Conservation (phyloP, 164 flowering plant species). For the Saururus chinensis region DNA sequence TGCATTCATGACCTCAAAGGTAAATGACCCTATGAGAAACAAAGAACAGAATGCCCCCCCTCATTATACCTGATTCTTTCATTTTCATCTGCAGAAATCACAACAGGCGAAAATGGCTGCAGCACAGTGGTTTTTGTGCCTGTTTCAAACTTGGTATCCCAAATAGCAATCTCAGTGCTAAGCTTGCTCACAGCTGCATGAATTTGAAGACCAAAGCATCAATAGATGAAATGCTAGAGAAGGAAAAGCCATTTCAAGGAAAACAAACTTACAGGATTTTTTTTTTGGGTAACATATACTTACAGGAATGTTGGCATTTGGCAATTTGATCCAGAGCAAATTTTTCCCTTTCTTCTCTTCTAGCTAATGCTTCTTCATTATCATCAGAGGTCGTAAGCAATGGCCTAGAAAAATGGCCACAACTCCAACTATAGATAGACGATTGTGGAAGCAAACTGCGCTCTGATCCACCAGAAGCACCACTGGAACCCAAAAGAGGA, state of each 20-base stretch:
- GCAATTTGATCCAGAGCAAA: constrained; percentile 69
- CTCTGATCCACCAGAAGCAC: constrained; percentile 50
- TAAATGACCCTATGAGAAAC: too few relatives aligned
- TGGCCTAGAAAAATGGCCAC: constrained; percentile 92
- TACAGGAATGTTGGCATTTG: constrained; percentile 83
- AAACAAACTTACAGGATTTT: too few relatives aligned
- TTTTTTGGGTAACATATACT: too few relatives aligned
- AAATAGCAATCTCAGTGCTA: constrained; percentile 60
- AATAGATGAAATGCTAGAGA: neutral
- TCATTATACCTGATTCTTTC: constrained; percentile 67
- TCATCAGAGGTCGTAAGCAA: constrained; percentile 75
- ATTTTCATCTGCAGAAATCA: constrained; percentile 85
- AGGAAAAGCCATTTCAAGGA: neutral
- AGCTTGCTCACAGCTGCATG: constrained; percentile 64
- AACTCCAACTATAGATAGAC: constrained; percentile 91
- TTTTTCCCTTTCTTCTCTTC: constrained; percentile 75
- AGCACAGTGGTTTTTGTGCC: constrained; percentile 65
- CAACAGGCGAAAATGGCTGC: constrained; percentile 85
- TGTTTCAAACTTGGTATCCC: constrained; percentile 85
- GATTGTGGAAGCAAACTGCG: constrained; percentile 93
- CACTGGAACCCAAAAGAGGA: constrained; percentile 63
- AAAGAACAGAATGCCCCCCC: neutral
- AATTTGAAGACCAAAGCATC: neutral
- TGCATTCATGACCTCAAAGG: too few relatives aligned
- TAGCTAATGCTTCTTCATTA: constrained; percentile 54